Conservation (phyloP, 441 rosid species). For the Kokia cookei region DNA sequence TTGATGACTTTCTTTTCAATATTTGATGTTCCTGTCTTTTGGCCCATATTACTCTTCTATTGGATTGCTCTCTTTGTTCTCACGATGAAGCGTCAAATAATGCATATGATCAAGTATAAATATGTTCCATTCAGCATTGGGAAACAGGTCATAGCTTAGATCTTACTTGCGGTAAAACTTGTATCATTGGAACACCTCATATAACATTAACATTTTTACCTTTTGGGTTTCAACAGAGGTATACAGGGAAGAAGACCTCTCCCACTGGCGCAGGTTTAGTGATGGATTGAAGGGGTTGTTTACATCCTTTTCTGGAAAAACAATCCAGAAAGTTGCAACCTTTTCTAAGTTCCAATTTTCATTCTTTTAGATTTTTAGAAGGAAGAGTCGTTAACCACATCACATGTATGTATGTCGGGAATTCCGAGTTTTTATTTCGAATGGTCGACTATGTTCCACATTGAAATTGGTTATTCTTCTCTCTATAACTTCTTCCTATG, state of each 20-base stretch:
- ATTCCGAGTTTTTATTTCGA: not conserved
- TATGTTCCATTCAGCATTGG: constrained; percentile 71
- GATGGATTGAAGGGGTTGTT: constrained; percentile 24
- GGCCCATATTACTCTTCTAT: constrained; percentile 68
- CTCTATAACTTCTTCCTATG: not conserved
- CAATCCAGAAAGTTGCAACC: not conserved
- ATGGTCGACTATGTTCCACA: not conserved
- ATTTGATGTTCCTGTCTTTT: constrained; percentile 67
- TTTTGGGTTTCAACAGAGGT: constrained; percentile 24
- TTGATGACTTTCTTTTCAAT: constrained; percentile 63
- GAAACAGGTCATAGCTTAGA: constrained; percentile 42
- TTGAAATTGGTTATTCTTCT: not conserved
- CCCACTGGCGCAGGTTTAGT: constrained; percentile 19
- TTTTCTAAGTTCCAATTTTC: not conserved
- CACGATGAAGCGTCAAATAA: constrained; percentile 64
- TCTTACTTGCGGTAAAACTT: not conserved
- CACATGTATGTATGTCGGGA: not conserved
- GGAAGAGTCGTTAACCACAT: not conserved
- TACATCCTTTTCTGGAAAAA: not conserved
- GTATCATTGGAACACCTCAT: not conserved
- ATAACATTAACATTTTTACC: not conserved
- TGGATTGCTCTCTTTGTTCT: constrained; percentile 69
- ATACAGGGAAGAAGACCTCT: constrained; percentile 24
- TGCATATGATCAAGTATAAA: constrained; percentile 69
- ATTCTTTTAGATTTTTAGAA: constrained; percentile 7